Evolutionary conservation across 2,329 filamentous ascomycete species (phyloP), one percentile per base, ranked within the genome.

Genomic region (Stenocarpella maydis): DNA sequence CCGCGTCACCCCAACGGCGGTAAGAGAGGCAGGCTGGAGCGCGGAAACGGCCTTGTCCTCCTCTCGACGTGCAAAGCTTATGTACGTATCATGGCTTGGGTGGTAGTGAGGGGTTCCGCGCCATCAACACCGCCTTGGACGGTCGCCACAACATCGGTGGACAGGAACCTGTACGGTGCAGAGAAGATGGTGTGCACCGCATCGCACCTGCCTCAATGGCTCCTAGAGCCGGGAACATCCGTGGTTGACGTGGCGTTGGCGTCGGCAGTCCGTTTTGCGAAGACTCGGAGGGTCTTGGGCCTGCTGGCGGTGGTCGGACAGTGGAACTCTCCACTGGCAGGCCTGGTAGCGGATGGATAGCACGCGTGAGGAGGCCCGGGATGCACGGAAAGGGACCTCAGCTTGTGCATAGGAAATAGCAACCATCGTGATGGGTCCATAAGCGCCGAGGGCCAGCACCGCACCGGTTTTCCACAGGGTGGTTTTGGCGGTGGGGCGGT

Each of bases 201-300:
- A n/a, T 24, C 41, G 49, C 58, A 63, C 43, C 41, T 49, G 58
- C 43, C 43, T 17, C 41, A 31, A 63, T 24, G 43, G n/a, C 28
- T 49, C 58, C 31, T 63, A 49, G 43, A 63, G 58, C 43, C 58
- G 58, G 58, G 43, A 49, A 63, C n/a, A 63, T 63, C 58, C 58
- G 58, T 8, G 37, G 55, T 63, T 63, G 58, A 63, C 58, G 43
- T 63, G 43, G 58, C 58, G 34, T n/a, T n/a, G n/a, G n/a, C 41
- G 26, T 41, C 41, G 58, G 58, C 58, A 26, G 26, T 19, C 43
- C 28, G 10, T 47, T 31, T 34, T 63, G 43, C 43, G 58, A 43
- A 43, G 58, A n/a, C 10, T n/a, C 14, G 31, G 58, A 63, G 28
- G 43, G n/a, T 12, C 28, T 43, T 34, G 31, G 28, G 28, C 43